These are phyloP conservation scores for Chloris gayana DNA, from an alignment of 176 grass and related monocot genomes.

Conservation along the genomic window DNA sequence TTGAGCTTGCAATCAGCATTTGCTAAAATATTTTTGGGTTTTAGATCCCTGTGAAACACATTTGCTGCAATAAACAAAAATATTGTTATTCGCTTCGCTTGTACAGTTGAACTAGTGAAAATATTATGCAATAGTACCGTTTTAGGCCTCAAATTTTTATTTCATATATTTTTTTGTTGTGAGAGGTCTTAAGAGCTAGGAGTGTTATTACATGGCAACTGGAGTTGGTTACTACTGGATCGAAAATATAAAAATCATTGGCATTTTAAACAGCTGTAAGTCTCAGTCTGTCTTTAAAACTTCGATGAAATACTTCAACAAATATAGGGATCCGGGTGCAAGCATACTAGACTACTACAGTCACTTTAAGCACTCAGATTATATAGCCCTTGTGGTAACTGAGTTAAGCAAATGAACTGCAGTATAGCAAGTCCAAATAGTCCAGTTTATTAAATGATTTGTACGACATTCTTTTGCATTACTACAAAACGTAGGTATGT, in stretches of 20 bases:
- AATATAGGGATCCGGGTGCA: neutral
- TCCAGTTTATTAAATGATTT: neutral
- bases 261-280: neutral
- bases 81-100: neutral
- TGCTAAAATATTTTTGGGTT: slow-evolving; percentile 81
- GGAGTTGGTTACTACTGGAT: too few species aligned
- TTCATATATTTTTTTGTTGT: neutral
- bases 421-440: neutral
- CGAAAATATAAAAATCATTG: neutral
- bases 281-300: too few species aligned
- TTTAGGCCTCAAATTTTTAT: neutral
- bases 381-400: neutral
- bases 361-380: neutral
- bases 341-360: neutral
- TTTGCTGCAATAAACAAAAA: slow-evolving; percentile 45
- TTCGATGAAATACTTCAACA: neutral
- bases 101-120: neutral
- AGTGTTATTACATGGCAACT: too few species aligned
- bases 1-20: slow-evolving; percentile 87
- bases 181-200: too few species aligned
- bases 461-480: neutral
- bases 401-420: neutral
- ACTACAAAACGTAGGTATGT: neutral
- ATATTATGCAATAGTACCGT: neutral
- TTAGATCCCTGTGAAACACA: slow-evolving; percentile 76